Base-by-base conservation (phyloP, 441 rosid species). In the Raphanus hybrid region DNA sequence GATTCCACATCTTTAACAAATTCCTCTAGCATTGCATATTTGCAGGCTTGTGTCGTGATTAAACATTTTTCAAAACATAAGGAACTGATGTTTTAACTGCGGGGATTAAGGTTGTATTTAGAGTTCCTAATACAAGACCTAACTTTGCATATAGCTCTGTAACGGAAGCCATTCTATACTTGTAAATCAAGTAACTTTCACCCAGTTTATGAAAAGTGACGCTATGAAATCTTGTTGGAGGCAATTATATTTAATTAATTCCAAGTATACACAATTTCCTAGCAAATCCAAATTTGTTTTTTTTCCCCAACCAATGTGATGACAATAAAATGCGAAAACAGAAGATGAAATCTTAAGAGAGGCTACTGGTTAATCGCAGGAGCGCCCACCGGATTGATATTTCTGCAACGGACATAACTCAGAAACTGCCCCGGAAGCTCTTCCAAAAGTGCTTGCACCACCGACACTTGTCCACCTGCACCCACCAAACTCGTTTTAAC, bases 361-460 rank as follows among this genome's bases (percentile, higher is more conserved):
- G 62, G 14, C 32, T 60, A 9, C 37, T 41, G 11, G 14, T 7
- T 48, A 7, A 41, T 55, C 12, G 50, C 34, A 0, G 83, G 65
- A 69, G 55, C 57, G 0, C 76, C 76, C 20, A 60, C 67, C 8
- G 97, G 98, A 76, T 79, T 78, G 59, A 93, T 87, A 23, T 87
- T 67, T 78, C 94, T 80, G 34, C 73, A n/a, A 11, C 96, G 83
- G 81, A 88, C 80, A 81, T 89, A 91, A 6, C 80, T 78, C 83
- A 93, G 63, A 79, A 93, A 91, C 85, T 93, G 98, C 18, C 87
- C 88, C 3, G 98, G 98, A 70, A 91, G 84, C 84, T 90, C 97
- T 82, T 88, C 60, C 8, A 55, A 68, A 29, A 90, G 91, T 64
- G 90, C 86, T 65, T 93, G 93, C 41, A 90, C 93, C 15, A 84